Conservation (phyloP, 345 rosid genomes). For the Linum usitatissimum region DNA sequence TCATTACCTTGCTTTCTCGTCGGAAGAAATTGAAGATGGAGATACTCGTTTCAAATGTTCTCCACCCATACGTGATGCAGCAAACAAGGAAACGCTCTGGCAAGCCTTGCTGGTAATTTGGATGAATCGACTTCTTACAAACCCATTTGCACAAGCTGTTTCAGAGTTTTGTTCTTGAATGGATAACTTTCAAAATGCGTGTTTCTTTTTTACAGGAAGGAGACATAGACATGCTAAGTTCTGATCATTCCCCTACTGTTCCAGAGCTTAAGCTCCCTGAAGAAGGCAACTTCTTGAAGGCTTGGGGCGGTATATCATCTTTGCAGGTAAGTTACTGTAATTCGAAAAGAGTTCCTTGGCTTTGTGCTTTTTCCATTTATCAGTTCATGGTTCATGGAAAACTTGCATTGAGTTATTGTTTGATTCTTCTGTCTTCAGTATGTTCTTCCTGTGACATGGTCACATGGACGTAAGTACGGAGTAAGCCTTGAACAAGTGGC, state of each 20-base stretch:
- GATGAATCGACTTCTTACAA: not conserved
- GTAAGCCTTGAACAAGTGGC: conserved; percentile 58
- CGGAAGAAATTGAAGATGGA: conserved; percentile 82
- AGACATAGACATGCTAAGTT: conserved; percentile 76
- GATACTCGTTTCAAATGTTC: conserved; percentile 96
- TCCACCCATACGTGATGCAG: conserved; percentile 75
- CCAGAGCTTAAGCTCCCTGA: conserved; percentile 66
- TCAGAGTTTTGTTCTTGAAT: no score
- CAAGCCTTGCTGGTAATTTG: conserved; percentile 68
- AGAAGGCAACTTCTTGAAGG: conserved; percentile 80
- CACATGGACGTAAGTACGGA: conserved; percentile 65
- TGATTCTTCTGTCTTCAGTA: conserved; percentile 33
- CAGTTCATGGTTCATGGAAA: not conserved
- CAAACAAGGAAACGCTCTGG: conserved; percentile 78
- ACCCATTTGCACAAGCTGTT: not conserved
- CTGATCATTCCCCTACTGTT: conserved; percentile 90
- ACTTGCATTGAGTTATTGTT: not conserved
- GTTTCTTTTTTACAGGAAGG: conserved; percentile 46
- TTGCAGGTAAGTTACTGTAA: conserved; percentile 50
- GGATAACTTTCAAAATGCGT: no score
- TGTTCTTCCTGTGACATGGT: conserved; percentile 92
- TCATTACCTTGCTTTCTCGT: conserved; percentile 86
- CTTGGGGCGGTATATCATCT: conserved; percentile 98
- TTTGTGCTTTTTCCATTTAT: not conserved
- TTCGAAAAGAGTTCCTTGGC: not conserved